Evolutionary conservation across 306 rosid species (phyloP).

Genomic region (Vicia villosa): DNA sequence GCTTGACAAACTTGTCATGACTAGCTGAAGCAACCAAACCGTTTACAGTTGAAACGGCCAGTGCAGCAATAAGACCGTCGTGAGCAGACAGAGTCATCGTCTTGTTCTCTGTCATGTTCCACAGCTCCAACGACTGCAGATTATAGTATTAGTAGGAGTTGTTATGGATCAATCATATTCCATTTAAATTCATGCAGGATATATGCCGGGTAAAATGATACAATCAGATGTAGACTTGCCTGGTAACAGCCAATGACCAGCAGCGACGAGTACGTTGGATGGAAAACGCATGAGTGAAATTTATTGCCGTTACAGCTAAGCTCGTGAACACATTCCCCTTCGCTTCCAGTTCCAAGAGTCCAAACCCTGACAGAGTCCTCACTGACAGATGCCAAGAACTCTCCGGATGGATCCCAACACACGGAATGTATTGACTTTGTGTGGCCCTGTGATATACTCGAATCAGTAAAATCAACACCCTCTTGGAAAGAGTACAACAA

Average conservation of each 20-base stretch:
- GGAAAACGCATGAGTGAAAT: constrained; percentile 91
- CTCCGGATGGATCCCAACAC: constrained; percentile 94
- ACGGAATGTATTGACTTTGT: constrained; percentile 72
- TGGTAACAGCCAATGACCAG: constrained; percentile 93
- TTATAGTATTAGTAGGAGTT: background rate
- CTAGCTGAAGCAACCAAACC: constrained; percentile 96
- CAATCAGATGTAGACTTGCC: constrained; percentile 54
- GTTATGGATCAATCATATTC: no score
- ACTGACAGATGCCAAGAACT: constrained; percentile 87
- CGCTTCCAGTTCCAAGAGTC: constrained; percentile 82
- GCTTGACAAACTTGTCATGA: constrained; percentile 87
- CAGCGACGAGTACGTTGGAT: constrained; percentile 75
- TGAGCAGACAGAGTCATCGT: constrained; percentile 91
- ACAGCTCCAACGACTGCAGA: constrained; percentile 91
- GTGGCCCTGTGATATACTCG: constrained; percentile 72
- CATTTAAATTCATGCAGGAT: no score
- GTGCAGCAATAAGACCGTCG: constrained; percentile 78
- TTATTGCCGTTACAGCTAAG: constrained; percentile 85
- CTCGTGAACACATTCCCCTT: constrained; percentile 86
- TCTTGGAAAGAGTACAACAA: background rate
- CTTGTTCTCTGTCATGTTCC: constrained; percentile 92
- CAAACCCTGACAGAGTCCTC: constrained; percentile 97
- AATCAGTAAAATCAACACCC: constrained; percentile 29
- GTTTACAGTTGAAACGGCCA: constrained; percentile 75
- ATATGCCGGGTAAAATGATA: no score